phyloP scores from a whole-genome alignment of 1,284 basidiomycete species.

The Papiliotrema flavescens region DNA sequence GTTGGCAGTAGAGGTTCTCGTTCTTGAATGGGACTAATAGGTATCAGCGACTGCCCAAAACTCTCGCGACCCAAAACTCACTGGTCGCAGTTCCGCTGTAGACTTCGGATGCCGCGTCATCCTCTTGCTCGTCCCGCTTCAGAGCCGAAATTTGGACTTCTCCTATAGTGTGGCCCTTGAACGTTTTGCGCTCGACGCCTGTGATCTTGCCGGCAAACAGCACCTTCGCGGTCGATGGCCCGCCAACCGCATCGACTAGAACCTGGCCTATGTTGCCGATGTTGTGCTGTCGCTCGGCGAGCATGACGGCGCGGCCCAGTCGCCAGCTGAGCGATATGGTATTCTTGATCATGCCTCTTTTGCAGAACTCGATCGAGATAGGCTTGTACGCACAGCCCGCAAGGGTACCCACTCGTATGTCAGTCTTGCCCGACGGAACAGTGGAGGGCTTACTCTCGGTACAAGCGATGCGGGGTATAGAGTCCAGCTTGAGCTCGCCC shows the following conservation, averaged over 20 bases:
- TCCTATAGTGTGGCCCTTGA: too few relatives aligned
- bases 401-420: constrained; percentile 12
- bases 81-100: too few relatives aligned
- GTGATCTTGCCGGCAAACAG: too few relatives aligned
- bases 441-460: constrained; percentile 17
- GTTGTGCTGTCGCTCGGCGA: constrained; percentile 50
- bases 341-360: constrained; percentile 42
- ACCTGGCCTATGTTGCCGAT: constrained; percentile 24
- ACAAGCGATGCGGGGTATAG: constrained; percentile 26
- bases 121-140: too few relatives aligned
- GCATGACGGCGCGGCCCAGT: constrained; percentile 54
- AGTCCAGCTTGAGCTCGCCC: constrained; percentile 19
- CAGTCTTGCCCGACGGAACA: background rate
- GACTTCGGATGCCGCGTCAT: too few relatives aligned
- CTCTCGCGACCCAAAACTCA: too few relatives aligned
- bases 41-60: too few relatives aligned
- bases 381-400: constrained; percentile 23
- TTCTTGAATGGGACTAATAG: too few relatives aligned
- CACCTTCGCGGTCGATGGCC: constrained; percentile 55
- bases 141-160: too few relatives aligned
- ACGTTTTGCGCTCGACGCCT: too few relatives aligned
- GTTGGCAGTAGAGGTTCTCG: too few relatives aligned
- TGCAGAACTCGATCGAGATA: constrained; percentile 12
- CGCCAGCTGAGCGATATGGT: constrained; percentile 58
- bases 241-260: constrained; percentile 55